Evolutionary conservation across 495 filamentous ascomycete genomes (phyloP), one percentile per base, ranked within the genome.

Genomic region (Podospora pseudocomata): DNA sequence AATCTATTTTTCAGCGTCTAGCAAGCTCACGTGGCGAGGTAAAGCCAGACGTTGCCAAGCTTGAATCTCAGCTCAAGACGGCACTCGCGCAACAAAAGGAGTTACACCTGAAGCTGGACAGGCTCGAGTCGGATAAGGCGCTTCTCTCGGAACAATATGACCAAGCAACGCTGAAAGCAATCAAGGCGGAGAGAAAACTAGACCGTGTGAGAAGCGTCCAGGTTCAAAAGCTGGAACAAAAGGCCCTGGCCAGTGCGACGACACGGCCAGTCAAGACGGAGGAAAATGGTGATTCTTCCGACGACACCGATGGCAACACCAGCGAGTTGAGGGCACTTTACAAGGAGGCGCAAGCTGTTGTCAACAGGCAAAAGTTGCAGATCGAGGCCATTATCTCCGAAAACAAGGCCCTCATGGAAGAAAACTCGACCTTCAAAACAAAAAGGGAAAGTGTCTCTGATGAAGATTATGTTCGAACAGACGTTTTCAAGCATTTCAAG

Each of bases 141-240:
- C 87, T 91, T 70, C 83, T 96, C 15, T 91, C 90, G 59, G 91
- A 93, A 61, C 89, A 92, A 63, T 82, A 97, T 13, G 92, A 97
- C 69, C 87, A 84, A 64, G 94, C 95, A 4, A 94, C 92, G 3
- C 81, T 94, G 53, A 89, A 95, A 65, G 97, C 96, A 71, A 91
- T 97, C 86, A 89, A 93, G 67, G 95, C 95, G 3, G 95, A 98
- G 74, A 94, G 94, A 80, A 92, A 91, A 76, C 84, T 97, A 18
- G 95, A 99, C 76, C 88, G 95, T 44, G 87, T 89, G 6, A 91
- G 89, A 75, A 97, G 94, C 73, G 79, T 89, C 61, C 91, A 94
- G 59, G 92, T 97, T n/a, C 89, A 91, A 65, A 97, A 96, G 74
- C 80, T 98, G 65, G 96, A 98, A 75, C 91, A 90, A 70, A 92